Conservation (phyloP, 1,139 yeast genomes). For the Candida sp. region DNA sequence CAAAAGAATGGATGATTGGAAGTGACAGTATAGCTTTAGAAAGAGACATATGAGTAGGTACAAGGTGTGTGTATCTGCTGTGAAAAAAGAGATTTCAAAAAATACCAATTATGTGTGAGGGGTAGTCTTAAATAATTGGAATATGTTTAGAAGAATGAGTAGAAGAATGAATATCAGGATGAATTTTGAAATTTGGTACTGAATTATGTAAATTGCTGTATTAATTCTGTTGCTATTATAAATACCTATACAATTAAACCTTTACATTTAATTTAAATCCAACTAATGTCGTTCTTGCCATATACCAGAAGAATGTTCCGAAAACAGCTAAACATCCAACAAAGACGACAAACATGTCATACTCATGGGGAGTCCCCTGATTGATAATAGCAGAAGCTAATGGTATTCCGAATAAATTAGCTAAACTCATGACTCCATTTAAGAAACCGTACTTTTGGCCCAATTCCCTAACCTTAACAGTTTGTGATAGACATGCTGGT, state of each 20-base stretch:
- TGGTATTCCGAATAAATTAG: conserved; percentile 42
- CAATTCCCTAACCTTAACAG: conserved; percentile 34
- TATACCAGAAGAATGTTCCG: conserved; percentile 29
- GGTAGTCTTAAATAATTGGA: too few relatives aligned
- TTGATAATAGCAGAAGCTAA: conserved; percentile 43
- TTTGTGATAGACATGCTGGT: conserved; percentile 39
- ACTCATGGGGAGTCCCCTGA: conserved; percentile 24
- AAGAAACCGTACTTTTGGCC: conserved; percentile 42
- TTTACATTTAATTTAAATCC: conserved; percentile 30
- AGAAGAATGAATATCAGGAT: too few relatives aligned
- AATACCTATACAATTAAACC: conserved; percentile 12
- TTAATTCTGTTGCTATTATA: too few relatives aligned
- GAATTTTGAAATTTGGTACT: too few relatives aligned
- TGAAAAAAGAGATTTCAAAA: too few relatives aligned
- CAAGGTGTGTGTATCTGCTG: too few relatives aligned
- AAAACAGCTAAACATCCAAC: conserved; percentile 28
- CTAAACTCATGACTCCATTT: conserved; percentile 36
- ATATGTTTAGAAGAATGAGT: too few relatives aligned
- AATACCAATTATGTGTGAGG: too few relatives aligned
- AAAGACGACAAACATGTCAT: conserved; percentile 32
- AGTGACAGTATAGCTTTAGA: too few relatives aligned
- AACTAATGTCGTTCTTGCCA: conserved; percentile 29
- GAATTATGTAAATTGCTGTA: too few relatives aligned
- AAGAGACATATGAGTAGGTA: too few relatives aligned
- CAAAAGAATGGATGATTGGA: too few relatives aligned